phyloP scores from a whole-genome alignment of 176 grass and related monocot genomes.

The Bolboschoenus planiculmis region DNA sequence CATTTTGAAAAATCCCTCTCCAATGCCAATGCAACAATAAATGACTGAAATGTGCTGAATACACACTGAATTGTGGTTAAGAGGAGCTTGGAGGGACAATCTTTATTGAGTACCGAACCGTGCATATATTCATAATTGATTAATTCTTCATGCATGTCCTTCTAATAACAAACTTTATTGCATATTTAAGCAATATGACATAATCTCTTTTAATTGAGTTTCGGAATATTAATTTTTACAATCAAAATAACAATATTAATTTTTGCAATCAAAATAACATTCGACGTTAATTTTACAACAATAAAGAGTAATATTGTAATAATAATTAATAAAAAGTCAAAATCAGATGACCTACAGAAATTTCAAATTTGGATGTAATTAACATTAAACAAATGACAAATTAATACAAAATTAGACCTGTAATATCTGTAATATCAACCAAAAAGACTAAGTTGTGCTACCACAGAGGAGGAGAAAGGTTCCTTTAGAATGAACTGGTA shows the following conservation, averaged over 20 bases:
- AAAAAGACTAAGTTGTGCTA: conserved; percentile 37
- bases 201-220: not conserved
- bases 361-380: not conserved
- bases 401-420: conserved; percentile 28
- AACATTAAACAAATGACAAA: not conserved
- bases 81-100: conserved; percentile 49
- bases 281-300: not conserved
- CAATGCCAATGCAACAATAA: conserved; percentile 18
- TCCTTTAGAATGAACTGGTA: not conserved
- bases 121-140: conserved; percentile 5
- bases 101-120: conserved; percentile 33
- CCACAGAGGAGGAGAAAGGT: conserved; percentile 39
- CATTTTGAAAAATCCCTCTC: conserved; percentile 49
- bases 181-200: not conserved
- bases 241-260: not conserved
- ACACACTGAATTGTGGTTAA: conserved; percentile 34
- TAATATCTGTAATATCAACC: conserved; percentile 54
- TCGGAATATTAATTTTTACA: not conserved
- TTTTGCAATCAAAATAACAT: too few relatives aligned
- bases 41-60: conserved; percentile 35
- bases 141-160: not conserved
- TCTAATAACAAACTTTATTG: not conserved
- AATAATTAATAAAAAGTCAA: too few relatives aligned
- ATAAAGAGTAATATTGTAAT: too few relatives aligned
- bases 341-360: too few relatives aligned